A percentile compares a stretch with the other conserved stretches of the same genome.
phyloP scores from a whole-genome alignment of 192 early-diverging fungal species.

The Backusella parvicylindrica region DNA sequence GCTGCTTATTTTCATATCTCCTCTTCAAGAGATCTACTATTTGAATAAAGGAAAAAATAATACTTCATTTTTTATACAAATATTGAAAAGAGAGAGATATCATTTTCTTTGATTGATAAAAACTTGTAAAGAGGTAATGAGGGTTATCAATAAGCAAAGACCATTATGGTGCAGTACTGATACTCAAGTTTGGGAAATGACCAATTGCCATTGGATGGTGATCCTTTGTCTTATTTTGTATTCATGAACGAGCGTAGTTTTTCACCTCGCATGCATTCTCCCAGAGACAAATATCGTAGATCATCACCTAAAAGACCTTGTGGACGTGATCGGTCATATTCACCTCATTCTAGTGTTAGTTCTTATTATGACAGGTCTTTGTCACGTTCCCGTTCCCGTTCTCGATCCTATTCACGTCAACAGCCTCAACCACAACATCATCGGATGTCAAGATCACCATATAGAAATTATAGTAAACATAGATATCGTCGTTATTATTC shows the following conservation, averaged over 20 bases:
- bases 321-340: background rate
- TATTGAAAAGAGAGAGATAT: too few relatives aligned
- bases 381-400: constrained; percentile 12
- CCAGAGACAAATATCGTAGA: background rate
- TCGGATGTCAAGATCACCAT: constrained; percentile 18
- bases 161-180: too few relatives aligned
- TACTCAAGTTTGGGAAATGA: too few relatives aligned
- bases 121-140: too few relatives aligned
- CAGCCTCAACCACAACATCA: constrained; percentile 2
- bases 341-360: background rate
- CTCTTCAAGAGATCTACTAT: background rate
- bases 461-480: background rate
- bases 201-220: too few relatives aligned
- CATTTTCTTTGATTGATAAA: too few relatives aligned
- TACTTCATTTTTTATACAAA: too few relatives aligned
- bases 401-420: constrained; percentile 14
- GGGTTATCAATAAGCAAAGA: too few relatives aligned
- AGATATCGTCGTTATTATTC: background rate
- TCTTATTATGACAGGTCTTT: background rate
- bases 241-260: constrained; percentile 1
- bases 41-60: too few relatives aligned
- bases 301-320: background rate
- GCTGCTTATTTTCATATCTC: too few relatives aligned
- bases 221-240: background rate
- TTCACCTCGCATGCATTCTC: background rate